Evolutionary conservation across 805 yeast species (phyloP), one percentile per base, ranked within the genome.

Genomic region (Yarrowia keelungensis): DNA sequence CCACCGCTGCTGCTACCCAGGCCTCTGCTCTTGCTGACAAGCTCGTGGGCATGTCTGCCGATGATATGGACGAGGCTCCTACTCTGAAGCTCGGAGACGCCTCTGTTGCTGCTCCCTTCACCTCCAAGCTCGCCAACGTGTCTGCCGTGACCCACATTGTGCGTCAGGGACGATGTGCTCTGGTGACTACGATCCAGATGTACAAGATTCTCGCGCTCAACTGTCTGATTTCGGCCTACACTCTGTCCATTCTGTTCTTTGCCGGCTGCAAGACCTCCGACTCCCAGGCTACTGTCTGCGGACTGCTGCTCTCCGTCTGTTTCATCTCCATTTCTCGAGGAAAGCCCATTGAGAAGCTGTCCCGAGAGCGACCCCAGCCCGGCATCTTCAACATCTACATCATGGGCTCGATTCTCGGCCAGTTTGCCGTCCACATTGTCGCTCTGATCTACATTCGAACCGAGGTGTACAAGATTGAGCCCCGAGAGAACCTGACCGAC

Each of bases 241-340:
- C 98, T 1, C 83, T 94, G 75, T 91, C 97, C 51, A 97, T 95
- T 47, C 86, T 95, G 76, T 95, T 91, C 79, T 83, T 95, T 75
- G 98, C 98, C 14, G 99, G 99, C 80, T 96, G 95, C 76, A 95
- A 95, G 80, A 92, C 94, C 78, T 98, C 99, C 75, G 99, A 95
- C 80, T 96, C 92, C 41, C 99, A 95, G 82, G 92, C 97, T n/a
- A 94, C 98, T 19, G 89, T 90, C 67, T 91, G 97, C n/a, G 99
- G 99, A 71, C 78, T 95, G 72, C 84, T 95, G 75, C 83, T 95
- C 77, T 89, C 97, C 70, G 95, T 92, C 71, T 95, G 99, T 83
- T 95, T 95, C 87, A 84, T 92, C 79, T 91, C 97, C 65, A 92
- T 95, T 75, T 93, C 98, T 19, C 89, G 97, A 76, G 97, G 98